Evolutionary conservation across 225 moss, liverwort and hornwort species (phyloP), one percentile per base, ranked within the genome.

Genomic region (Physcomitrellopsis africana): DNA sequence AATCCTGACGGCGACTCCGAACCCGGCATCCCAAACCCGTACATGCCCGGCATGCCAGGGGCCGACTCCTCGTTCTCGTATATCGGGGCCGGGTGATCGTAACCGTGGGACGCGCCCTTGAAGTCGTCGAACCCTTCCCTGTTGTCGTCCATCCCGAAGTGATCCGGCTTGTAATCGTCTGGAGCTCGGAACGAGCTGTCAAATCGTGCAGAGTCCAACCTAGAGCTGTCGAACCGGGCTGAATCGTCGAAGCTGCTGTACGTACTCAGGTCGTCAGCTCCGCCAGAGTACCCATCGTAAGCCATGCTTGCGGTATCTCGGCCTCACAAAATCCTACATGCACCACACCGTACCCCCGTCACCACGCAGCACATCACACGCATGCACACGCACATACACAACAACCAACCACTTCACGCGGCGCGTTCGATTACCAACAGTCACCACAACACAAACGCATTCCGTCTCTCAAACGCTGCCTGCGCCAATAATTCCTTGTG

Each of bases 121-220:
- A 84, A 92, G 53, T 89, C 89, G 68, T 89, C 92, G 62, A 91
- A 92, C 20, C 77, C 75, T 69, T 89, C 91, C 68, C 89, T 90
- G 57, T 83, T 87, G 37, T 80, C 79, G 46, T 89, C 86, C 16
- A 90, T 85, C n/a, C 80, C 85, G 78, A 94, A 92, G 53, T 82
- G 86, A 56, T 87, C 78, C 51, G 92, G 87, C 60, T 74, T 69
- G 60, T 83, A 88, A 73, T 94, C 87, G 52, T 88, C 89, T 23
- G 90, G 85, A 29, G 94, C 94, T 72, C 94, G 86, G 63, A 94
- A 94, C 24, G 94, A 94, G 80, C 90, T 90, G 63, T 94, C 94
- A 64, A 91, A 94, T 24, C 94, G 94, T 66, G 90, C 89, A 65
- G 94, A 92, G 42, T 87, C 90, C 79, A 94, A 51, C 20, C 92